phyloP scores from a whole-genome alignment of 2,329 filamentous ascomycete species.

The Colletotrichum spinosum region DNA sequence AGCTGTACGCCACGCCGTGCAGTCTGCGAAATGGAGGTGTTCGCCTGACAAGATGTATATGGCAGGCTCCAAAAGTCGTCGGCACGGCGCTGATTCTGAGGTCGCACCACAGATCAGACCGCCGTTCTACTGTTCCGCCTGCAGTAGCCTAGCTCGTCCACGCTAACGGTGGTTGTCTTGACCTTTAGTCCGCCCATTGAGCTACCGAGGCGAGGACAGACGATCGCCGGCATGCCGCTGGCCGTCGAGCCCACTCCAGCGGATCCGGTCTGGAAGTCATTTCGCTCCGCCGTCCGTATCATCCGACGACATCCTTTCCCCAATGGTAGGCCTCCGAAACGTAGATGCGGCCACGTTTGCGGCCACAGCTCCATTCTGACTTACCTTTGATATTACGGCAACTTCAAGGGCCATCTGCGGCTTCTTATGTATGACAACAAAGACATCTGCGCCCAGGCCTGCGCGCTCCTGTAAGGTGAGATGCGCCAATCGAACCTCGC shows the following conservation, averaged over 20 bases:
- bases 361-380: conserved; percentile 17
- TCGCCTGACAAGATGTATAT: conserved; percentile 8
- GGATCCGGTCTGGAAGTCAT: conserved; percentile 17
- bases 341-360: conserved; percentile 19
- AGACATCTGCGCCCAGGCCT: conserved; percentile 34
- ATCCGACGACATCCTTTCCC: conserved; percentile 9
- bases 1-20: neutral
- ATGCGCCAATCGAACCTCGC: conserved; percentile 37
- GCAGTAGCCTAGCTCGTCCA: conserved; percentile 19
- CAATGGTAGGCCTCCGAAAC: conserved; percentile 1
- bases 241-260: conserved; percentile 24
- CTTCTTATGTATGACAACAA: conserved; percentile 35
- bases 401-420: conserved; percentile 7
- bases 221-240: conserved; percentile 8
- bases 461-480: conserved; percentile 28
- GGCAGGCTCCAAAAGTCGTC: conserved; percentile 3
- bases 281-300: neutral
- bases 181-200: neutral
- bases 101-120: conserved; percentile 34
- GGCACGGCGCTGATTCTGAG: neutral
- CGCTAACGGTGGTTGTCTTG: conserved; percentile 8
- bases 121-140: conserved; percentile 27
- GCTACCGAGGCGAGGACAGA: neutral
- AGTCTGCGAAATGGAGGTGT: conserved; percentile 5
- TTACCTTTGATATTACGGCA: conserved; percentile 22